Conservation (phyloP, 441 rosid genomes). For the Hura crepitans region DNA sequence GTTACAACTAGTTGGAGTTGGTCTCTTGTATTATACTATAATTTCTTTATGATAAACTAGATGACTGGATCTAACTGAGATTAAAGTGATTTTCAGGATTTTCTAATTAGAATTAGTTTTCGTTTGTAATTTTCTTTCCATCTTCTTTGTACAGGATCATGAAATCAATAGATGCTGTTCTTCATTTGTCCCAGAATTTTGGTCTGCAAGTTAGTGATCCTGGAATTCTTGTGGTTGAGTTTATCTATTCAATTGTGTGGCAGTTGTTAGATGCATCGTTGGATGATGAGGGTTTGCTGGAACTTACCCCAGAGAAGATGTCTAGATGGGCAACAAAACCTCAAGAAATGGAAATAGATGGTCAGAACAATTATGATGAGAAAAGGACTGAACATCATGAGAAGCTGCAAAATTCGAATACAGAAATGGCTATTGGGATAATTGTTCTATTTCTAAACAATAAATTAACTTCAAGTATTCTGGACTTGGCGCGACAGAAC, state of each 20-base stretch:
- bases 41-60: background rate
- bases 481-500: conserved; percentile 70
- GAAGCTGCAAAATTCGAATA: conserved; percentile 57
- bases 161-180: conserved; percentile 66
- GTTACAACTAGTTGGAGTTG: background rate
- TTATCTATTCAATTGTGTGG: conserved; percentile 71
- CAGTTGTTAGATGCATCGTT: conserved; percentile 90
- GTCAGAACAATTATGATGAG: conserved; percentile 42
- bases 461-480: conserved; percentile 72
- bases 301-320: conserved; percentile 55
- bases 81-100: conserved; percentile 9
- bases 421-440: conserved; percentile 69
- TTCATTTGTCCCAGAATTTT: conserved; percentile 76
- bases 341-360: conserved; percentile 70
- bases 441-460: conserved; percentile 66
- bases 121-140: conserved; percentile 14
- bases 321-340: conserved; percentile 57
- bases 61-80: background rate
- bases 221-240: conserved; percentile 68
- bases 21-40: background rate
- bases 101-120: conserved; percentile 5
- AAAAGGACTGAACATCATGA: conserved; percentile 51
- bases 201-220: conserved; percentile 59
- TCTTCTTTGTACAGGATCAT: conserved; percentile 59
- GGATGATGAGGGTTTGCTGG: conserved; percentile 89